Conservation (phyloP, 257 asterid species). For the Paulownia fortunei region DNA sequence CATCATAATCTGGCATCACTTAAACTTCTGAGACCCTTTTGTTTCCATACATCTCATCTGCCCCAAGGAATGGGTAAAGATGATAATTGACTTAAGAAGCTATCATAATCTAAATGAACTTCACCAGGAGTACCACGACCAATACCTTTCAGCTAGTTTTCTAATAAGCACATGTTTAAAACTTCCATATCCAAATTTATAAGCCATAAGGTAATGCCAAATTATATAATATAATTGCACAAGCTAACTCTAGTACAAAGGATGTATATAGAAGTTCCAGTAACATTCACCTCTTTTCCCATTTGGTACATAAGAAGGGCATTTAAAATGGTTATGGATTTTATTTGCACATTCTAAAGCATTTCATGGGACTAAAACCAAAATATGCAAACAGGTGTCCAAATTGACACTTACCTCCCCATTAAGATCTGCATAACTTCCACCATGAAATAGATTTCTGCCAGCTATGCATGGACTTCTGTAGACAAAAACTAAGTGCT, state of each 20-base stretch:
- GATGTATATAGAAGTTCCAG: no score
- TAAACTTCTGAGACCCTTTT: no score
- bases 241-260: background rate
- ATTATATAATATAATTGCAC: background rate
- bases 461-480: conserved; percentile 56
- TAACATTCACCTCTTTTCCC: background rate
- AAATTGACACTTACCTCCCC: conserved; percentile 42
- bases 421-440: conserved; percentile 29
- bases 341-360: background rate
- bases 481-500: conserved; percentile 29
- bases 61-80: no score
- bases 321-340: background rate
- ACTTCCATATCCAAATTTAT: no score
- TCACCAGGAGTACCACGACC: no score
- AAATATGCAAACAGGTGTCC: background rate
- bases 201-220: no score
- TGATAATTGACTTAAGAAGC: no score
- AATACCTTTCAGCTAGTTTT: no score
- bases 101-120: no score
- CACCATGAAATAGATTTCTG: conserved; percentile 52
- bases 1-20: background rate
- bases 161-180: no score
- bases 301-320: background rate
- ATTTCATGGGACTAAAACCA: background rate
- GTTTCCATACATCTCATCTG: no score